Evolutionary conservation across 1,139 yeast genomes (phyloP).

Genomic region (Geotrichum carabidarum): DNA sequence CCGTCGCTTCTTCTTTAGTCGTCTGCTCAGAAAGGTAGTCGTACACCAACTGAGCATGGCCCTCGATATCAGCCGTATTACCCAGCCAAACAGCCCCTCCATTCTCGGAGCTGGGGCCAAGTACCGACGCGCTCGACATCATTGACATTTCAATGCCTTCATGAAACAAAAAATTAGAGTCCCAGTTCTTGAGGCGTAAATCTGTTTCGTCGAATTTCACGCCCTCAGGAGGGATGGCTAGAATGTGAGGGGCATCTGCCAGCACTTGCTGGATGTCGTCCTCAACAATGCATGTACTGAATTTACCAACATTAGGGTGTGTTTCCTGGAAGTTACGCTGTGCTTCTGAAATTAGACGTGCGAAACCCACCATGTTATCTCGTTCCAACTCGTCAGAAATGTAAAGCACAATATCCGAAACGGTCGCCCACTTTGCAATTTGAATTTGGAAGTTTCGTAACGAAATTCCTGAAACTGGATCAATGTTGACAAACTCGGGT

Average conservation of each 20-base stretch:
- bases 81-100: constrained; percentile 66
- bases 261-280: constrained; percentile 27
- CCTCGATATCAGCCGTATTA: constrained; percentile 53
- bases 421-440: constrained; percentile 59
- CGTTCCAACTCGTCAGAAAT: constrained; percentile 1
- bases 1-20: not conserved
- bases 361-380: constrained; percentile 23
- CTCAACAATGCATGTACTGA: constrained; percentile 27
- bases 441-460: constrained; percentile 73
- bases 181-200: constrained; percentile 53
- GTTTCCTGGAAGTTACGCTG: constrained; percentile 24
- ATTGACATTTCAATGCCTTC: constrained; percentile 77
- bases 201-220: constrained; percentile 28
- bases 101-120: constrained; percentile 35
- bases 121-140: constrained; percentile 74
- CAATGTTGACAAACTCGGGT: constrained; percentile 34
- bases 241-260: constrained; percentile 30
- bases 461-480: constrained; percentile 61
- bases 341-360: constrained; percentile 27
- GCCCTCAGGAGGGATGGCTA: constrained; percentile 29
- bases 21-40: constrained; percentile 12
- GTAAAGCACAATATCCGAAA: constrained; percentile 67
- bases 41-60: constrained; percentile 26
- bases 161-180: constrained; percentile 61
- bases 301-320: constrained; percentile 21